These are phyloP conservation scores for Vaccinium macrocarpon DNA, from an alignment of 148 eudicot species.

Conservation along the genomic window DNA sequence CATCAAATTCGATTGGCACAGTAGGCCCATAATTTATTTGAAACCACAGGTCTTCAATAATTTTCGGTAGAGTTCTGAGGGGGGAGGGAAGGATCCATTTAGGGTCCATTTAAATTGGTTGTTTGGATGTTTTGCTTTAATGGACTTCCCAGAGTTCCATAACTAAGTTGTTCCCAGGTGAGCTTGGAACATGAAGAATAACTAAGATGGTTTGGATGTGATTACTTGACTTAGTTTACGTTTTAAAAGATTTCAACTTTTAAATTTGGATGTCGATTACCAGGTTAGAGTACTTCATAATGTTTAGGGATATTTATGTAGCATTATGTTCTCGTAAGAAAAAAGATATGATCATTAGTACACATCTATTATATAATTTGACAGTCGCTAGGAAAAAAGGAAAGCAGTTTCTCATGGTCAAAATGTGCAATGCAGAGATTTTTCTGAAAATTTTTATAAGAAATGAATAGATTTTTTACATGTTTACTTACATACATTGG, in stretches of 20 bases:
- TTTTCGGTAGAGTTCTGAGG: conserved; percentile 30
- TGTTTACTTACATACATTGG: too few relatives aligned
- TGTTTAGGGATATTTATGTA: not conserved
- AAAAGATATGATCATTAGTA: not conserved
- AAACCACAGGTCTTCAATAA: conserved; percentile 49
- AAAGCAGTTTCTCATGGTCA: not conserved
- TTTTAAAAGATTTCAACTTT: not conserved
- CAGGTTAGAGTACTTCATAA: not conserved
- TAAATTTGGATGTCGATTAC: not conserved
- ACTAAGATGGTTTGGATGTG: not conserved
- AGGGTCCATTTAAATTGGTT: too few relatives aligned
- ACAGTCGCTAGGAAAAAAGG: not conserved
- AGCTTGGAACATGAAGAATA: not conserved
- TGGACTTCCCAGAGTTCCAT: too few relatives aligned
- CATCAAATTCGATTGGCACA: conserved; percentile 23
- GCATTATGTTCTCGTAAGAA: not conserved
- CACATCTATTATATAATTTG: not conserved
- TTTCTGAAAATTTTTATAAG: not conserved
- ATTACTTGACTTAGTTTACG: not conserved
- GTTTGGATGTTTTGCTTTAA: too few relatives aligned
- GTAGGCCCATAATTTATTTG: conserved; percentile 41
- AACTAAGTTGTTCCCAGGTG: not conserved
- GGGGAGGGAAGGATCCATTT: too few relatives aligned
- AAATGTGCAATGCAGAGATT: not conserved
- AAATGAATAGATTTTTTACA: not conserved